These are phyloP conservation scores for Cordyceps militaris DNA, from an alignment of 2,329 filamentous ascomycete species.

Conservation along the genomic window DNA sequence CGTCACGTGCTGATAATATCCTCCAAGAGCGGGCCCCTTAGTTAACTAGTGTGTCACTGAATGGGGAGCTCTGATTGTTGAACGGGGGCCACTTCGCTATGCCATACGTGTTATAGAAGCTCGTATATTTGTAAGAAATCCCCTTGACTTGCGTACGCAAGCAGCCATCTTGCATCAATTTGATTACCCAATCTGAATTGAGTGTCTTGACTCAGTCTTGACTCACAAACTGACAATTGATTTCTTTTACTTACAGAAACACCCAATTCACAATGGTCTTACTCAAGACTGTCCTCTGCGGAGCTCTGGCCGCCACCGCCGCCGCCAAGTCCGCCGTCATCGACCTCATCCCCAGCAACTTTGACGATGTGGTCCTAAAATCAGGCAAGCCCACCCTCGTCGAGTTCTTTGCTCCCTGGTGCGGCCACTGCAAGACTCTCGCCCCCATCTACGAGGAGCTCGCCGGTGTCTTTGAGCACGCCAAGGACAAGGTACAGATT, in stretches of 20 bases:
- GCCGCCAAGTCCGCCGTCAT: slow-evolving; percentile 75
- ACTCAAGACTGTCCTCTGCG: slow-evolving; percentile 53
- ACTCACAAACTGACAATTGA: neutral
- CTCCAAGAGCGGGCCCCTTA: neutral
- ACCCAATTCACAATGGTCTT: slow-evolving; percentile 41
- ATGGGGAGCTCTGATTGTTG: slow-evolving; percentile 2
- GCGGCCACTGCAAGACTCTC: slow-evolving; percentile 97
- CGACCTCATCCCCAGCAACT: slow-evolving; percentile 84
- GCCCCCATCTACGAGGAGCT: slow-evolving; percentile 94
- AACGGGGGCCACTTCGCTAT: slow-evolving; percentile 5
- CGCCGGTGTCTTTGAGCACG: slow-evolving; percentile 63
- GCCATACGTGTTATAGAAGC: slow-evolving; percentile 10
- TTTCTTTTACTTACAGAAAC: slow-evolving; percentile 5
- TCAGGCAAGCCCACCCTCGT: slow-evolving; percentile 93
- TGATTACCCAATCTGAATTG: neutral
- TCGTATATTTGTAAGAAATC: slow-evolving; percentile 6
- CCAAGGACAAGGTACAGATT: slow-evolving; percentile 69
- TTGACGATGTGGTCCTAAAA: slow-evolving; percentile 81
- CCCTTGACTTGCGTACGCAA: neutral
- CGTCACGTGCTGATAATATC: slow-evolving; percentile 18
- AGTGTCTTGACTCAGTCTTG: neutral
- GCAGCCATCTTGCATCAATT: neutral
- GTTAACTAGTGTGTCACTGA: neutral
- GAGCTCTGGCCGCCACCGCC: slow-evolving; percentile 46
- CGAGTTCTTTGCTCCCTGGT: slow-evolving; percentile 98